These are phyloP conservation scores for Pseudomassariella vexata DNA, from an alignment of 2,329 filamentous ascomycete genomes.

Conservation along the genomic window DNA sequence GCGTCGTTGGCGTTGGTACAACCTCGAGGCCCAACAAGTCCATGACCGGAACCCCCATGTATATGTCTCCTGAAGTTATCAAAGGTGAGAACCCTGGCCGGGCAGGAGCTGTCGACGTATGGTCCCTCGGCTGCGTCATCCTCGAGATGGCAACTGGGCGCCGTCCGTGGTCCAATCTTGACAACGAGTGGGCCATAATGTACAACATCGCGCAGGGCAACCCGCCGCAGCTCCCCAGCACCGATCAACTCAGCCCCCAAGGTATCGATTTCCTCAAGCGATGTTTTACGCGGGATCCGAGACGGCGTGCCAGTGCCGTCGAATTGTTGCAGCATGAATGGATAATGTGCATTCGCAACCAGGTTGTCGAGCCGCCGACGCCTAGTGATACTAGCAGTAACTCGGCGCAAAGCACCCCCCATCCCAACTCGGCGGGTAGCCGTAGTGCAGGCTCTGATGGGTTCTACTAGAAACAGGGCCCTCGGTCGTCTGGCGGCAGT, in stretches of 20 bases:
- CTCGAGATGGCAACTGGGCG: constrained; percentile 96
- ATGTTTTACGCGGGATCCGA: constrained; percentile 83
- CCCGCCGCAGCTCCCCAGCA: constrained; percentile 74
- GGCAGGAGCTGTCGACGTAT: constrained; percentile 86
- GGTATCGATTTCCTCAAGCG: constrained; percentile 84
- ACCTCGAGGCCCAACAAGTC: constrained; percentile 69
- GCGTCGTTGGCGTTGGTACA: no score
- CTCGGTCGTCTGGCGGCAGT: constrained; percentile 2
- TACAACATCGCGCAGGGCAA: constrained; percentile 99
- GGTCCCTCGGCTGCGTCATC: constrained; percentile 94
- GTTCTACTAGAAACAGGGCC: constrained; percentile 28
- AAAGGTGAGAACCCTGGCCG: constrained; percentile 77
- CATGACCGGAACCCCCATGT: constrained; percentile 98
- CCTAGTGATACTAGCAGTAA: constrained; percentile 51
- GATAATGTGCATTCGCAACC: constrained; percentile 63
- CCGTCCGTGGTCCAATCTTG: constrained; percentile 88
- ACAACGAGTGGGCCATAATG: constrained; percentile 99
- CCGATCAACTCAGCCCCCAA: constrained; percentile 75
- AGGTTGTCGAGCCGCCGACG: constrained; percentile 59
- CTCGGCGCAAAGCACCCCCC: constrained; percentile 30
- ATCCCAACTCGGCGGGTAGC: constrained; percentile 20
- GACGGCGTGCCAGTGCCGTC: constrained; percentile 71
- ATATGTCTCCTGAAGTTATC: constrained; percentile 99
- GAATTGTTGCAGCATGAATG: constrained; percentile 93
- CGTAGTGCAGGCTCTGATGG: constrained; percentile 23